A percentile compares a stretch with the other conserved stretches of the same genome.
Conservation (phyloP, 2,329 filamentous ascomycete genomes). For the Stachybotrys chartarum region DNA sequence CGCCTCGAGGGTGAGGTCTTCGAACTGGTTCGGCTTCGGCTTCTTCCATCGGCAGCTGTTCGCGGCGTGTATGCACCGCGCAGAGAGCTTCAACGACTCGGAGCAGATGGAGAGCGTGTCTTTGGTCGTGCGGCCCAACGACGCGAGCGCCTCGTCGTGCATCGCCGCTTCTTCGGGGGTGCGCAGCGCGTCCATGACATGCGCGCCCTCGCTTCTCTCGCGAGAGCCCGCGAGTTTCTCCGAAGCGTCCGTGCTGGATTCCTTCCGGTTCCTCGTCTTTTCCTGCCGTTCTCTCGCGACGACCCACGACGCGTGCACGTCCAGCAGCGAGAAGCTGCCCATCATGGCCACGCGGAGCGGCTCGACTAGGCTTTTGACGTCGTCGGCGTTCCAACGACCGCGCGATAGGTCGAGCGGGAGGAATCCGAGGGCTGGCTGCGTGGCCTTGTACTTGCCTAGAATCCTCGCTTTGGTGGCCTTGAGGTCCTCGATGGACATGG, state of each 20-base stretch:
- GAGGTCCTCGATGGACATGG: conserved; percentile 18
- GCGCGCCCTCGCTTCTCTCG: conserved; percentile 22
- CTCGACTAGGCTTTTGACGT: conserved; percentile 29
- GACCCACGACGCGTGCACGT: conserved; percentile 31
- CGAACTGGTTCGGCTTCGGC: conserved; percentile 11
- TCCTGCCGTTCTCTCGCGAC: conserved; percentile 12
- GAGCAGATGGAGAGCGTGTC: conserved; percentile 16
- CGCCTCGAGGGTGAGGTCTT: conserved; percentile 10
- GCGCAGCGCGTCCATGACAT: conserved; percentile 28
- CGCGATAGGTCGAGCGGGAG: conserved; percentile 38
- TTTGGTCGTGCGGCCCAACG: conserved; percentile 20
- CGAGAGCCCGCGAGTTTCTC: conserved; percentile 8
- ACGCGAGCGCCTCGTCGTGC: conserved; percentile 21
- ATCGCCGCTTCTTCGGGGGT: conserved; percentile 26
- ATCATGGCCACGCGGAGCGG: conserved; percentile 27
- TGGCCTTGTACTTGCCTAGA: conserved; percentile 27
- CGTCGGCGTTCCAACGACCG: conserved; percentile 35
- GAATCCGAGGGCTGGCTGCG: conserved; percentile 32
- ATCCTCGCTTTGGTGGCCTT: conserved; percentile 17
- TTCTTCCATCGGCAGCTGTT: conserved; percentile 23
- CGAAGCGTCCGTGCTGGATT: background rate
- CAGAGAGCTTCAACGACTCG: conserved; percentile 13
- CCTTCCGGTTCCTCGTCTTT: background rate
- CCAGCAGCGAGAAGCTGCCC: conserved; percentile 26
- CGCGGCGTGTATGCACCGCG: conserved; percentile 15